Evolutionary conservation across 306 rosid species (phyloP).

Genomic region (Arachis stenosperma): DNA sequence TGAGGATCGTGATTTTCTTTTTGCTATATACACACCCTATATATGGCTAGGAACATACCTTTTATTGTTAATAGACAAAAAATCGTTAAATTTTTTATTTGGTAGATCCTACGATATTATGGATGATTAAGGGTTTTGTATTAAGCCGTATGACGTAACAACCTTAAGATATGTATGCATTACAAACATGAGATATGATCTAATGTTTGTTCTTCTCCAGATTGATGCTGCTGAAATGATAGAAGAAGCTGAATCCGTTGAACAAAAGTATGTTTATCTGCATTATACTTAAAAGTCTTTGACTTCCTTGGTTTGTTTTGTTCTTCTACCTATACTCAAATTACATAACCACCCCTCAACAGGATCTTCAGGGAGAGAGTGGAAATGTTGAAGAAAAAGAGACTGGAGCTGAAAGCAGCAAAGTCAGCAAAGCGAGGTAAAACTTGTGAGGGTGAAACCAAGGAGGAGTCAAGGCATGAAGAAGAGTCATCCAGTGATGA

Average conservation of each 20-base stretch:
- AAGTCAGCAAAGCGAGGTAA: slow-evolving; percentile 53
- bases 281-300: not conserved
- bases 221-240: slow-evolving; percentile 90
- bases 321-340: slow-evolving; percentile 19
- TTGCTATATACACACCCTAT: not conserved
- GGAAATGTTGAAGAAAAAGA: slow-evolving; percentile 72
- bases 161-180: slow-evolving; percentile 1
- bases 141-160: too few species aligned
- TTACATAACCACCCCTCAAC: slow-evolving; percentile 6
- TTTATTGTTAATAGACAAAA: too few species aligned
- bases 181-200: slow-evolving; percentile 22
- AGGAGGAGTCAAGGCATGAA: slow-evolving; percentile 47
- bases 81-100: too few species aligned
- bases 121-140: too few species aligned
- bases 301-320: slow-evolving; percentile 6
- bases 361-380: slow-evolving; percentile 71
- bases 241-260: slow-evolving; percentile 85
- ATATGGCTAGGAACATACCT: too few species aligned
- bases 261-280: slow-evolving; percentile 65
- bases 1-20: slow-evolving; percentile 37
- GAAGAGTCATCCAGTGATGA: slow-evolving; percentile 76
- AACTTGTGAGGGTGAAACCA: slow-evolving; percentile 45
- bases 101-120: too few species aligned
- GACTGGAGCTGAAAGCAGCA: slow-evolving; percentile 65
- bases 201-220: slow-evolving; percentile 49